Base-by-base conservation (phyloP, 768 basidiomycete species). In the Calocera viscosa region DNA sequence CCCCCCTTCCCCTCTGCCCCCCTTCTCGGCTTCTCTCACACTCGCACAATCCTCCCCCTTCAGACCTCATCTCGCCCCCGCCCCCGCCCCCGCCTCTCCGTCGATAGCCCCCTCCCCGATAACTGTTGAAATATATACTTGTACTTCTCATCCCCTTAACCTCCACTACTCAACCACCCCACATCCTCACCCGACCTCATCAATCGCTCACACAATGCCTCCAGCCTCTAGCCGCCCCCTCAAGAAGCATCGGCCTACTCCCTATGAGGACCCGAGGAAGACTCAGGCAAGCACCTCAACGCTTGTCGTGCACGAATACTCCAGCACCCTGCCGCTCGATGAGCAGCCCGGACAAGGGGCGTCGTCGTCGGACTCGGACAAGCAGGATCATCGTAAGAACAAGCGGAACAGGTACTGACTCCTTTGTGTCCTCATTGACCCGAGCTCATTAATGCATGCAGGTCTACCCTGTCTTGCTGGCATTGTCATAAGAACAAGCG, bases 361-460 rank as follows among this genome's bases (percentile, higher is more conserved):
- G 8, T 8, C 43, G 19, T 10, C 39, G 19, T 47, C 43, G 43
- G 43, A 8, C 16, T 7, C 19, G 3, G 43, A 47, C 30, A 60
- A 60, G 24, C 49, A 14, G 24, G 53, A 60, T 60, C 53, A 60
- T 60, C 53, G 53, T 26, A 60, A 60, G 53, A 60, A 60, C 30
- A 60, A 60, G 53, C 53, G 53, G 2, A 60, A 60, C 30, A 26
- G 53, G 53, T 60, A 60, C 10, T 12, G 5, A 14, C 5, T 60
- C 10, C 30, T 32, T 28, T 26, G 26, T 60, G 14, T 26, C 5
- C 53, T 19, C 19, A 26, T 16, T 30, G 14, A 28, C 14, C 26
- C 22, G 16, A 8, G 10, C 53, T 28, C 10, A 60, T 26, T 2
- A 5, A 7, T 26, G 30, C 30, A 8, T 7, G 24, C 19, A 60